Evolutionary conservation across 2,329 filamentous ascomycete species (phyloP), one percentile per base, ranked within the genome.

Genomic region (Pezicula carpinea): DNA sequence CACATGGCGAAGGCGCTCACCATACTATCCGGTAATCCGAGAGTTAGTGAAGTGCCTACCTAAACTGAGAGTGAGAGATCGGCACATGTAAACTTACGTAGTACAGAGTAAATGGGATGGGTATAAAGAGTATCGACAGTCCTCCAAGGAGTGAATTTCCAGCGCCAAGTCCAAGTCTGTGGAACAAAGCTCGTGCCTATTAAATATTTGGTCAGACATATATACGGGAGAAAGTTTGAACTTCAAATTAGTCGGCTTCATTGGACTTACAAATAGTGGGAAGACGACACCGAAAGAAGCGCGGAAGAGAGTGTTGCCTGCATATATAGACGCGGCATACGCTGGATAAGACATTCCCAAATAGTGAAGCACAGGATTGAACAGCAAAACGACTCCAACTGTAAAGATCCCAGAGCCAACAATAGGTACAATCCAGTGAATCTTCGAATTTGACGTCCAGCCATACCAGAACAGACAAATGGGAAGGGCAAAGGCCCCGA

Each of bases 311-410:
- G 79, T 76, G 56, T 80, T 82, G 7, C 69, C 76, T 1, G 77
- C 77, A 58, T 82, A 80, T 14, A 82, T 64, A 38, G 71, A 75
- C 26, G 77, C 77, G 1, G 76, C 75, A 58, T 79, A 77, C 55
- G 66, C 62, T 6, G 75, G 74, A 53, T 78, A 79, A 47, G 65
- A 68, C 23, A 78, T 65, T 1, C 75, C 73, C 14, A 79, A 69
- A 64, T 80, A 80, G 51, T 77, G 66, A 57, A 80, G 79, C 60
- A 80, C 69, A 62, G 79, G 79, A 50, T 77, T 66, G 56, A 80
- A 80, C 60, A 80, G 71, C 15, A 71, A 55, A 61, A 72, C 75
- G 62, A 79, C 75, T 64, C 79, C 69, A 45, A 80, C 66, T 46
- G 77, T 57, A 54, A 77, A 79, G 42, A 71, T 70, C 3, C 67